Evolutionary conservation across 2,329 filamentous ascomycete species (phyloP).

Genomic region (Alternaria solani): DNA sequence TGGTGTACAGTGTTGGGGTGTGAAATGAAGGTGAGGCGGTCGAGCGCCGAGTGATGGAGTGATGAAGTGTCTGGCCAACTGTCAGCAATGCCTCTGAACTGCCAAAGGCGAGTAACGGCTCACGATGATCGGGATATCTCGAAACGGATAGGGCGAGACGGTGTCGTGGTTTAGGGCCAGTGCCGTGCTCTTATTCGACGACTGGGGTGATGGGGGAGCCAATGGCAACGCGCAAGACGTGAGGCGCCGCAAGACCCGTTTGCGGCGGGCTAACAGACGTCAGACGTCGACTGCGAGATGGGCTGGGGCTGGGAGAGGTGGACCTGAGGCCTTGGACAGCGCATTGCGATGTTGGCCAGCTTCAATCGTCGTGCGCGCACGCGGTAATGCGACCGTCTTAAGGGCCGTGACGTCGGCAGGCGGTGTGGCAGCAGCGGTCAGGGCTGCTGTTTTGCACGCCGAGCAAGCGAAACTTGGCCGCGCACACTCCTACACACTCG

Average conservation of each 20-base stretch:
- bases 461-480: constrained; percentile 38
- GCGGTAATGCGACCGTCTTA: constrained; percentile 45
- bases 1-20: constrained; percentile 10
- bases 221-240: constrained; percentile 42
- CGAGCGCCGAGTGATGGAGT: constrained; percentile 26
- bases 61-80: constrained; percentile 33
- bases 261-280: constrained; percentile 47
- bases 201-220: constrained; percentile 32
- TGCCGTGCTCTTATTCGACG: constrained; percentile 46
- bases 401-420: constrained; percentile 46
- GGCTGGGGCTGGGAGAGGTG: constrained; percentile 44
- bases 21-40: constrained; percentile 26
- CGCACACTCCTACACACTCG: constrained; percentile 21
- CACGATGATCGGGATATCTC: constrained; percentile 41
- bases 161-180: constrained; percentile 35
- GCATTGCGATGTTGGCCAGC: constrained; percentile 50
- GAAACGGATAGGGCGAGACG: constrained; percentile 42
- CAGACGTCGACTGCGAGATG: constrained; percentile 42
- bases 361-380: constrained; percentile 36
- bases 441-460: constrained; percentile 45
- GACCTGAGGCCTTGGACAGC: constrained; percentile 44
- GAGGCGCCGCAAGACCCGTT: constrained; percentile 43
- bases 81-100: constrained; percentile 33
- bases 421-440: constrained; percentile 50
- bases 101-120: constrained; percentile 28